These are phyloP conservation scores for Crithidia expoeki DNA, from an alignment of 208 protist genomes.

Conservation along the genomic window DNA sequence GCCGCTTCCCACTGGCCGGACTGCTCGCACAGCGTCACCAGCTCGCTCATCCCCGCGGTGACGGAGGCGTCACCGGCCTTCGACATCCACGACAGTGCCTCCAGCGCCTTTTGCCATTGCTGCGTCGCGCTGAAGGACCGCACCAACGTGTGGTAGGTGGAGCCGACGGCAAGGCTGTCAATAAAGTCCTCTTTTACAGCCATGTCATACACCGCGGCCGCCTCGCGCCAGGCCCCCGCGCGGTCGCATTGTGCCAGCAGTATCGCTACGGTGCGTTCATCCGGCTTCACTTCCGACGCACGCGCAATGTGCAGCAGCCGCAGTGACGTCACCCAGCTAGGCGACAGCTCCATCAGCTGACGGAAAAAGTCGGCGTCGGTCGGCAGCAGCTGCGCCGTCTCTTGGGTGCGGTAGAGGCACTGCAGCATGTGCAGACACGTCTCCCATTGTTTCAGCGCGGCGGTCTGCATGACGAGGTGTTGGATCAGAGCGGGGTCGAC, in stretches of 20 bases:
- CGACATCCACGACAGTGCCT: constrained; percentile 86
- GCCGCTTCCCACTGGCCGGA: constrained; percentile 84
- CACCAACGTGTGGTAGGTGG: constrained; percentile 75
- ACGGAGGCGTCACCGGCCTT: constrained; percentile 78
- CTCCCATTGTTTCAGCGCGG: constrained; percentile 65
- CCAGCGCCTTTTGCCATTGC: constrained; percentile 85
- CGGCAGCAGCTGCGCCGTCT: constrained; percentile 66
- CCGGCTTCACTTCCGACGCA: constrained; percentile 59
- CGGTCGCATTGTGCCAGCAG: constrained; percentile 72
- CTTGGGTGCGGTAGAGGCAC: constrained; percentile 59
- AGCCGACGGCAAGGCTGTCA: constrained; percentile 52
- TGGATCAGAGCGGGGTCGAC: constrained; percentile 60
- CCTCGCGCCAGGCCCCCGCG: constrained; percentile 69
- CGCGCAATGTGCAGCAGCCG: constrained; percentile 64
- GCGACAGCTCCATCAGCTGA: constrained; percentile 64
- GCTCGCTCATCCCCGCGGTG: constrained; percentile 64
- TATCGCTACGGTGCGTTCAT: constrained; percentile 57
- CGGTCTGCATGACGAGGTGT: constrained; percentile 66
- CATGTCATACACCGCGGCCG: constrained; percentile 76
- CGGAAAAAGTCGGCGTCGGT: constrained; percentile 64
- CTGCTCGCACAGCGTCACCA: constrained; percentile 83
- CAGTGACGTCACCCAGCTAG: constrained; percentile 64
- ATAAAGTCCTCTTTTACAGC: constrained; percentile 71
- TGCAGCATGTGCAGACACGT: constrained; percentile 78
- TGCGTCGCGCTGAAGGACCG: constrained; percentile 67